Evolutionary conservation across 2,329 filamentous ascomycete genomes (phyloP), one percentile per base, ranked within the genome.

Genomic region (Balansia obtecta): DNA sequence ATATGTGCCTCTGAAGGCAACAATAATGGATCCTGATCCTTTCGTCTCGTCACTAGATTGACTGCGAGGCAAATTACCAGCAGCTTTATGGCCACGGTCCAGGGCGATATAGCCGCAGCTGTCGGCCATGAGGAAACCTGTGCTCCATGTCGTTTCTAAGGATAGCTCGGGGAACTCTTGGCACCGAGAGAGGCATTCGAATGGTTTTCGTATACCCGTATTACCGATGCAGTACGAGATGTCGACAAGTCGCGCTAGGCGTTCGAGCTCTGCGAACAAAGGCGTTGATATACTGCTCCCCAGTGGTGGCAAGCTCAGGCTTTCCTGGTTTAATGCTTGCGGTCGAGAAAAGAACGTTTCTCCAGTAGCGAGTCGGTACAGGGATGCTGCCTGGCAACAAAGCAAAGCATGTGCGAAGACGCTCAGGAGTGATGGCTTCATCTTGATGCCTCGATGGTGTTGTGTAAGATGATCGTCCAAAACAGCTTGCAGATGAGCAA

Each of bases 1-100:
- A 68, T 97, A 96, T 13, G 93, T 97, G 22, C 93, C 93, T 45
- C 93, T 82, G 61, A 97, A 97, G 9, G 89, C 90, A 38, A 97
- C 78, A 44, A 97, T 73, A 51, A 98, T 86, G 33, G 70, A 69
- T 41, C 37, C 57, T 52, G 70, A 69, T 41, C 37, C 57, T 52
- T 57, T 59, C 49, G 34, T 44, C 10, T 52, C 52, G n/a, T 53
- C 53, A 27, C 53, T 15, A 37, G 20, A 8, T 30, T 15, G n/a
- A 15, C 39, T n/a, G 37, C 60, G 56, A 16, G 53, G 55, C 16
- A 16, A 16, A 3, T 54, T 49, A 4, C 61, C 62, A 34, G 10
- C 27, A 10, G 3, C 15, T 3, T 9, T 45, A 41, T 37, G 46
- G 9, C 46, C 46, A 9, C 94, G 86, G 55, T 93, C 90, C n/a